Evolutionary conservation across 495 filamentous ascomycete genomes (phyloP).

Genomic region (Penicillium fimorum): DNA sequence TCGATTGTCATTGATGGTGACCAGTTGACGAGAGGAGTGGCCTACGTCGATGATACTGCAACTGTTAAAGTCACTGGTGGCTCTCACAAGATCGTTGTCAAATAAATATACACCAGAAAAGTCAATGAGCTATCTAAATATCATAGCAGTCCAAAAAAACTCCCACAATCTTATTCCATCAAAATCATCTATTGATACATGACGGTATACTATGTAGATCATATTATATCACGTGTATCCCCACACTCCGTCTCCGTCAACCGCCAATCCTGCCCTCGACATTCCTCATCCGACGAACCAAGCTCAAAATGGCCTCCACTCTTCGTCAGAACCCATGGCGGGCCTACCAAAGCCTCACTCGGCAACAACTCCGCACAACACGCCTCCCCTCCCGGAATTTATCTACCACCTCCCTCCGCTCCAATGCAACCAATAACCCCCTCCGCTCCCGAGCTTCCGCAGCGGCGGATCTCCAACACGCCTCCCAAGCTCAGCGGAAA

Average conservation of each 20-base stretch:
- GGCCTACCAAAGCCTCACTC: conserved; percentile 35
- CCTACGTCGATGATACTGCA: conserved; percentile 22
- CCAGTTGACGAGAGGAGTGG: conserved; percentile 19
- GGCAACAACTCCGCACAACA: conserved; percentile 23
- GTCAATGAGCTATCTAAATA: background rate
- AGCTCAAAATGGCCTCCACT: conserved; percentile 27
- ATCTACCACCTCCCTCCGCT: conserved; percentile 30
- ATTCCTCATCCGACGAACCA: conserved; percentile 8
- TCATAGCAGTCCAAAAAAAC: no score
- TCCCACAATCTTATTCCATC: background rate
- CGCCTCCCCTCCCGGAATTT: conserved; percentile 21
- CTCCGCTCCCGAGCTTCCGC: conserved; percentile 26
- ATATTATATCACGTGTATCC: conserved; percentile 27
- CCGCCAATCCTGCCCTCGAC: conserved; percentile 11
- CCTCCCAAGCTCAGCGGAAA: conserved; percentile 32
- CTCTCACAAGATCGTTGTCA: conserved; percentile 30
- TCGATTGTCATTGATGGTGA: conserved; percentile 32
- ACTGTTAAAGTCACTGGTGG: conserved; percentile 28
- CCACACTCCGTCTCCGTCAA: conserved; percentile 22
- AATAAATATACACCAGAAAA: background rate
- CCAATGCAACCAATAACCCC: conserved; percentile 28
- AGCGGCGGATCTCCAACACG: conserved; percentile 21
- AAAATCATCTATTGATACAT: background rate
- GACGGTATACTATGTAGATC: conserved; percentile 12
- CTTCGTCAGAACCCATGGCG: conserved; percentile 32